These are phyloP conservation scores for Aquilaria sinensis DNA, from an alignment of 345 rosid species.

Conservation along the genomic window DNA sequence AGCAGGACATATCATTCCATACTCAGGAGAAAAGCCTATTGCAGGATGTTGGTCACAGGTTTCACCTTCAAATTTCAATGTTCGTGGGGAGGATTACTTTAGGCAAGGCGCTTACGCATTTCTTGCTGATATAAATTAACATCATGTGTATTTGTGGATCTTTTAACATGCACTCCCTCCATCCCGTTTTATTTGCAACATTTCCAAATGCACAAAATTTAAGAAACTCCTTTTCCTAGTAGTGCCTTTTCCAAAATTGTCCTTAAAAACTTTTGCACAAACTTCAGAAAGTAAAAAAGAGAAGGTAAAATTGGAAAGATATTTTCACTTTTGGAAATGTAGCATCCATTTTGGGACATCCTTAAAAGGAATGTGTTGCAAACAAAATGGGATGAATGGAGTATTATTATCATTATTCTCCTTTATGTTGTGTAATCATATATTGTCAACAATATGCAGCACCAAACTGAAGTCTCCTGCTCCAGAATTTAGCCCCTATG, in stretches of 20 bases:
- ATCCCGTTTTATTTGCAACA: too few relatives aligned
- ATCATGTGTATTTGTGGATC: background rate
- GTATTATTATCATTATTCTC: too few relatives aligned
- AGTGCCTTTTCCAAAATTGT: too few relatives aligned
- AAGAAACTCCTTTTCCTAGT: too few relatives aligned
- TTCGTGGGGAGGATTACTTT: conserved; percentile 61
- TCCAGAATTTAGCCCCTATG: conserved; percentile 50
- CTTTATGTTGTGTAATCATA: background rate
- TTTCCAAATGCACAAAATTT: too few relatives aligned
- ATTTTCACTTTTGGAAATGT: too few relatives aligned
- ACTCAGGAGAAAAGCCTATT: conserved; percentile 36
- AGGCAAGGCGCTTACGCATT: conserved; percentile 31
- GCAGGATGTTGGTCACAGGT: conserved; percentile 61
- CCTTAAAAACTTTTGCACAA: too few relatives aligned
- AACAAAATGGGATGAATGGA: too few relatives aligned
- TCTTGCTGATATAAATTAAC: background rate
- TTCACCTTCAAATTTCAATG: conserved; percentile 63
- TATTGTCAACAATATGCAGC: conserved; percentile 36
- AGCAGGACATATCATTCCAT: conserved; percentile 51
- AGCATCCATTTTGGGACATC: too few relatives aligned
- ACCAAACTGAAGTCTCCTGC: conserved; percentile 77
- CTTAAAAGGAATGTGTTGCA: too few relatives aligned
- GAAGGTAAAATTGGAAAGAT: too few relatives aligned
- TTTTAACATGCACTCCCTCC: background rate
- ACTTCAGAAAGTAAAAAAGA: too few relatives aligned